Base-by-base conservation (phyloP, 1,284 basidiomycete species). In the Rhodotorula sp. region DNA sequence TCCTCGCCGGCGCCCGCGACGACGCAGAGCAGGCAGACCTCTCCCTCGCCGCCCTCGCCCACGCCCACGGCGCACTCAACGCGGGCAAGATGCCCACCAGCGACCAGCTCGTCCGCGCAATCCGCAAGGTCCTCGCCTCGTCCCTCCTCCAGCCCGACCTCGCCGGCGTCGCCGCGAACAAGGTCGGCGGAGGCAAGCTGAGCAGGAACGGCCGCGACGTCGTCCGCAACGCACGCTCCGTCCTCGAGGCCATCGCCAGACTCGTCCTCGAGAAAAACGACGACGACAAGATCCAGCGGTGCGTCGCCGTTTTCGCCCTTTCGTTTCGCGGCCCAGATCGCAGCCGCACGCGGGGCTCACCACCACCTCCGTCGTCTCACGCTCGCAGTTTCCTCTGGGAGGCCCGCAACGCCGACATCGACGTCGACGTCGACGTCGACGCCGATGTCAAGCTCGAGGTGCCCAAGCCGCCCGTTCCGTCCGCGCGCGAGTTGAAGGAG, bases 251-350 rank as follows among this genome's bases (percentile, higher is more conserved):
- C 16, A 55, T 79, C 65, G 76, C 79, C 53, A 65, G 73, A 1
- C 79, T 81, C 75, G 80, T 79, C 48, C 74, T 81, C 31, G 79
- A 78, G 59, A 82, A 82, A 78, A 82, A 82, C 72, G 77, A 68
- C 40, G 78, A 79, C 53, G 76, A 79, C 77, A 78, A 78, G 67
- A 37, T 57, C 22, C 68, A 69, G 51, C 44, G 53, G 70, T 67
- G 20, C 22, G 61, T 40, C n/a, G 2, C 54, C 18, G 10, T 18
- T n/a, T n/a, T n/a, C n/a, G n/a, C 3, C n/a, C 2, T 26, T 56
- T 58, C 26, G n/a, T 18, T n/a, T 57, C 40, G 30, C 24, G 2
- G 15, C 10, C 28, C 10, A 20, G n/a, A 37, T 34, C 44, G 44
- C 7, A 47, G 4, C n/a, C n/a, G n/a, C n/a, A n/a, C n/a, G n/a